Base-by-base conservation (phyloP, 176 grass and related monocot genomes). In the Carex scoparia region DNA sequence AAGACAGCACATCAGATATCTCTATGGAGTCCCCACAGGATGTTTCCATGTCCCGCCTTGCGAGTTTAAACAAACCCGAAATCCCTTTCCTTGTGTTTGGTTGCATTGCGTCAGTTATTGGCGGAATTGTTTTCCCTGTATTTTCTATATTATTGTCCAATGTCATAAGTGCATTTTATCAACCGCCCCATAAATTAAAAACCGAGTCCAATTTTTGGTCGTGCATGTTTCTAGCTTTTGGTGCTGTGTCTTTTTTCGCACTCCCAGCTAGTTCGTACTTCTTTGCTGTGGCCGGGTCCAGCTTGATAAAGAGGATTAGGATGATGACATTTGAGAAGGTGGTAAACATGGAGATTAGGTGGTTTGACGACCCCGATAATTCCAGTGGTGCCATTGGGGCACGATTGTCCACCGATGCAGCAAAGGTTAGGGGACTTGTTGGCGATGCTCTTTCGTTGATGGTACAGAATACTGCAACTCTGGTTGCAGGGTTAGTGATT, bases 271-370 rank as follows among this genome's bases (percentile, higher is more conserved):
- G 91, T 86, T 92, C 91, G 5, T 97, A 94, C 90, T 90, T 97
- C 86, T 97, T 94, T 65, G 90, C 90, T 56, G 18, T 97, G 74
- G 94, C 94, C 38, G 94, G 94, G 28, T 94, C 88, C 40, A 94
- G 90, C 61, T 83, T 97, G 62, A 92, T 97, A 77, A 92, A 67
- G 81, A 94, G 94, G 87, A 97, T 97, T 61, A 92, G 94, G 70
- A 67, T 94, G 81, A 94, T 94, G 94, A 94, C 94, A 90, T 97
- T 97, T 89, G 88, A 94, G 83, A 94, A 97, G 85, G 90, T 92
- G 68, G 91, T 97, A 65, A 89, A 94, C 56, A 97, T 91, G 94
- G 94, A 97, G 76, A 86, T 97, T 6, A 90, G 87, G 82, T 97
- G 94, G 94, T 97, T 97, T 88, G 94, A 97, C 64, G 86, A 89